Conservation (phyloP, 2,329 filamentous ascomycete species). For the Fusarium protoensiforme region DNA sequence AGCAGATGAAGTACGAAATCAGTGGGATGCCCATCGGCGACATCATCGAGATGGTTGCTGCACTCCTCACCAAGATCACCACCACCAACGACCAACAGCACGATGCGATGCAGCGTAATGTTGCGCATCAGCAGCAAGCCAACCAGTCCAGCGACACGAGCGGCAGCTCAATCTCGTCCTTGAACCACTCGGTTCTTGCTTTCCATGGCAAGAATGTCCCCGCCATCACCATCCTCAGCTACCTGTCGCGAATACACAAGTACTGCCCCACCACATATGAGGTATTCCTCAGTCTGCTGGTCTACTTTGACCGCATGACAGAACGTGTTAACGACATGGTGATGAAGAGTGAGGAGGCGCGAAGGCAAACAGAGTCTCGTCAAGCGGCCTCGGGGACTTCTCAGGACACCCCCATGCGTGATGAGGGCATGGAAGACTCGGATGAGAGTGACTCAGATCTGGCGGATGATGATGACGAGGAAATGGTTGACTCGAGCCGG, state of each 20-base stretch:
- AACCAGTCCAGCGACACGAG: constrained; percentile 56
- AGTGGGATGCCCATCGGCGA: constrained; percentile 97
- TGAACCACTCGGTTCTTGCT: constrained; percentile 79
- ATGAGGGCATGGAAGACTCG: constrained; percentile 41
- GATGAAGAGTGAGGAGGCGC: constrained; percentile 71
- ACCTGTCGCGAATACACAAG: constrained; percentile 95
- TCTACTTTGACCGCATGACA: constrained; percentile 99
- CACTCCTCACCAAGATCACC: constrained; percentile 95
- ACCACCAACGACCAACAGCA: constrained; percentile 96
- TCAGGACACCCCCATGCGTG: constrained; percentile 47
- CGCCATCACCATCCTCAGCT: constrained; percentile 96
- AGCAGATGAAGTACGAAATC: constrained; percentile 85
- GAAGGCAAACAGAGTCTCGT: constrained; percentile 42
- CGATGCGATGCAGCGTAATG: constrained; percentile 84
- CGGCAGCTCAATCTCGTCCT: constrained; percentile 67
- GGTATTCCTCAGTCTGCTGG: constrained; percentile 92
- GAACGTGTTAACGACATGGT: constrained; percentile 90
- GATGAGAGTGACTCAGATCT: constrained; percentile 64
- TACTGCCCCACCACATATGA: constrained; percentile 99
- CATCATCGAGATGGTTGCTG: constrained; percentile 99
- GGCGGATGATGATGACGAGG: constrained; percentile 57
- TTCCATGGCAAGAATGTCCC: constrained; percentile 99
- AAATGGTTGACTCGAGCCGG: constrained; percentile 47
- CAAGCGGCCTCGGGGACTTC: constrained; percentile 19
- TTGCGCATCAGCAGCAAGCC: constrained; percentile 67